Base-by-base conservation (phyloP, 768 basidiomycete genomes). In the Suillus plorans region DNA sequence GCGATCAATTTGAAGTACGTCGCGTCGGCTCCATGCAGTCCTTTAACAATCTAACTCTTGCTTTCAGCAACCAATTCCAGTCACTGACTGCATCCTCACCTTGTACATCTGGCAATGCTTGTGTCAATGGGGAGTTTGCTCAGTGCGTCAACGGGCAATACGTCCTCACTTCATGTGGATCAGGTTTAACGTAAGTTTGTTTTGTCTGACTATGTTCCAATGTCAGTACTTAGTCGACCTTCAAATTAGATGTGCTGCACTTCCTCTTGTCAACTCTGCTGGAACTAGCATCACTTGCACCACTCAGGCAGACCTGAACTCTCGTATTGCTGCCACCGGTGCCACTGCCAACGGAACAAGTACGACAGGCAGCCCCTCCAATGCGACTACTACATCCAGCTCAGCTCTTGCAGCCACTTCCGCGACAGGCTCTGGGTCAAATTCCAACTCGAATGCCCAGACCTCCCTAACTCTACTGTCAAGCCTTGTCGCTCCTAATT, bases 241-340 rank as follows among this genome's bases (percentile, higher is more conserved):
- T 58, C 57, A 13, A 64, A 31, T 42, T 22, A 72, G 71, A 3
- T 72, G 71, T 64, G 70, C 64, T 45, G 86, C 86, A 2, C 74
- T 88, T 41, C 87, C 87, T 16, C 71, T 84, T 34, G 80, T 80
- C 39, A 82, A 83, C 72, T 73, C 76, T 2, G 65, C 80, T 0
- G 87, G 86, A 45, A 86, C 85, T 10, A 78, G 68, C 45, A 78
- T 87, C 63, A 78, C 82, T 37, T 88, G 86, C 73, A 83, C 82
- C 2, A 84, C 85, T 7, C 72, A 77, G 56, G 75, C 76, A 22
- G 84, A 88, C 72, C 67, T 80, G 25, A 76, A 80, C 61, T 72
- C 78, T 4, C 85, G 85, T 34, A 83, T 86, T 64, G 78, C 78
- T 44, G 82, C 80, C 42, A 74, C 71, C 13, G 69, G 71, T 28